Percentiles rank a stretch among this genome's conserved stretches.
These are phyloP conservation scores for Rhodotorula sphaerocarpa DNA, from an alignment of 768 basidiomycete genomes.

Conservation along the genomic window DNA sequence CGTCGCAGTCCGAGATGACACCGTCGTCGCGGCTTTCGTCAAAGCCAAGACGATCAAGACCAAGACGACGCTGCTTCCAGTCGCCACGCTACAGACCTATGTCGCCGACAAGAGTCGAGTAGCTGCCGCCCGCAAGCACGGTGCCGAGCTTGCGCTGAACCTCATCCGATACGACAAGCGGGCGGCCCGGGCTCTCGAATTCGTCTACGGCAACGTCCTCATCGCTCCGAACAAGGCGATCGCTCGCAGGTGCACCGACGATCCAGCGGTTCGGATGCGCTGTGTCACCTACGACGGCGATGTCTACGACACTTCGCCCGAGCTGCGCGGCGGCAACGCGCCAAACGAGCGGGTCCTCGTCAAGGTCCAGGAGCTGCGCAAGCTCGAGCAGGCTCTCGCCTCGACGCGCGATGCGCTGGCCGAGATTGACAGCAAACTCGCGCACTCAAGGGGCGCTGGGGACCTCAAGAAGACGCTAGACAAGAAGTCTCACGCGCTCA, in stretches of 20 bases:
- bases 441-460: constrained; percentile 45
- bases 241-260: constrained; percentile 81
- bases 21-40: constrained; percentile 27
- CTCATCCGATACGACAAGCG: constrained; percentile 74
- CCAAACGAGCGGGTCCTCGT: constrained; percentile 59
- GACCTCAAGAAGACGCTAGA: constrained; percentile 61
- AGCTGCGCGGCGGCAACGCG: constrained; percentile 80
- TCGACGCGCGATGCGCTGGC: constrained; percentile 51
- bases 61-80: constrained; percentile 26
- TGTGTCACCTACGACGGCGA: constrained; percentile 93
- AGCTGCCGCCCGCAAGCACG: constrained; percentile 79
- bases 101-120: constrained; percentile 42
- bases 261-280: constrained; percentile 56
- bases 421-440: constrained; percentile 54
- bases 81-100: constrained; percentile 14
- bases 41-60: constrained; percentile 32
- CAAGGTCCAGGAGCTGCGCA: constrained; percentile 71
- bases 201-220: constrained; percentile 85
- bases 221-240: constrained; percentile 81
- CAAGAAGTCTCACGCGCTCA: constrained; percentile 79
- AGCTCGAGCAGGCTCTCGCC: constrained; percentile 56
- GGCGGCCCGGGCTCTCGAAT: constrained; percentile 78
- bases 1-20: constrained; percentile 41
- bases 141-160: constrained; percentile 78
- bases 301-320: constrained; percentile 91